Percentiles rank a stretch among this genome's conserved stretches.
Evolutionary conservation across 208 protist species (phyloP).

Genomic region (Trypanosoma avium): DNA sequence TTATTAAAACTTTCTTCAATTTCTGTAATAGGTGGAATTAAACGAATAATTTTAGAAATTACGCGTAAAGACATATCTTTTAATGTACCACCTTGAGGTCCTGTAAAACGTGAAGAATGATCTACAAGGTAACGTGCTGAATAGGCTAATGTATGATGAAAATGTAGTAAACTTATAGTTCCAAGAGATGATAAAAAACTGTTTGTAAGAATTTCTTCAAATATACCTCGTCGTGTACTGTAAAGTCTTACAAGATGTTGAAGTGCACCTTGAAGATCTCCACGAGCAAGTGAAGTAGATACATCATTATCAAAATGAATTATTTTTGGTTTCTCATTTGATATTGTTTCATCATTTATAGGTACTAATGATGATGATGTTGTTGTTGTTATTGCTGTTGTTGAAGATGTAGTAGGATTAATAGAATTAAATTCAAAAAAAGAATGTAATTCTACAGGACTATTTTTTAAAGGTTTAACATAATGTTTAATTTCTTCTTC

Average conservation of each 20-base stretch:
- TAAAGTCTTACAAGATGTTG: slow-evolving; percentile 60
- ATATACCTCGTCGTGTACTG: slow-evolving; percentile 39
- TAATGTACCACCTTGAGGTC: slow-evolving; percentile 47
- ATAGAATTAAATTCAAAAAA: not conserved
- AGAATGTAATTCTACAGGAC: slow-evolving; percentile 15
- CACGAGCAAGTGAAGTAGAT: slow-evolving; percentile 62
- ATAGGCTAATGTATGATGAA: slow-evolving; percentile 76
- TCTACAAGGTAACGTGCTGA: slow-evolving; percentile 53
- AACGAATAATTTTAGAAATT: slow-evolving; percentile 35
- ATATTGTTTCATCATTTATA: too few species aligned
- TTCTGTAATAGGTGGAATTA: slow-evolving; percentile 43
- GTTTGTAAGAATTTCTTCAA: slow-evolving; percentile 67
- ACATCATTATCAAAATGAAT: slow-evolving; percentile 65
- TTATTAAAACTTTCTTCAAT: not conserved
- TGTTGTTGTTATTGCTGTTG: too few species aligned
- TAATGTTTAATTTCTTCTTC: slow-evolving; percentile 22
- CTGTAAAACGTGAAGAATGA: slow-evolving; percentile 44
- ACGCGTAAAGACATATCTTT: slow-evolving; percentile 62
- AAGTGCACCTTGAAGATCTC: slow-evolving; percentile 49
- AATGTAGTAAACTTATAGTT: slow-evolving; percentile 57
- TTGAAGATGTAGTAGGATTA: not conserved
- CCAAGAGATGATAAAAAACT: slow-evolving; percentile 65
- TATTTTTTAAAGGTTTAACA: slow-evolving; percentile 7
- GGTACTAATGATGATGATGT: too few species aligned
- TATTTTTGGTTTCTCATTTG: not conserved